Base-by-base conservation (phyloP, 257 asterid species). In the Lithospermum erythrorhizon region DNA sequence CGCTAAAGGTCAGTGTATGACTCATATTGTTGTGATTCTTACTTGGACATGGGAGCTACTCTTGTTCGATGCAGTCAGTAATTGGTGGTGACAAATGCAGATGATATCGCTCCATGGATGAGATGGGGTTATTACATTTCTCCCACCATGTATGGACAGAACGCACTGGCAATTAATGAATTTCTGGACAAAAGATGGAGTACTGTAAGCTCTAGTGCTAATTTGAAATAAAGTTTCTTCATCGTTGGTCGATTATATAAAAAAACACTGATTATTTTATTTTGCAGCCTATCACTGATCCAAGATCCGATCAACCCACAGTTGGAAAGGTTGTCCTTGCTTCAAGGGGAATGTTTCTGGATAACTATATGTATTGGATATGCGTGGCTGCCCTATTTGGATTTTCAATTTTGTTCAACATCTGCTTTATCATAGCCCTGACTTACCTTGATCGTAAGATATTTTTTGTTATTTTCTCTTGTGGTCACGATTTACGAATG, bases 291-390 rank as follows among this genome's bases (percentile, higher is more conserved):
- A 81, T 78, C 76, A 79, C 16, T 2, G 96, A 79, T 59, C 3
- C 61, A 0, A 79, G 84, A 62, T 82, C 78, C 78, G 1, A 78
- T 13, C 80, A 86, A 70, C 73, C 86, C 23, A 91, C 98, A 23
- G 95, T 88, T 20, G 98, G 98, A 10, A 80, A 75, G 79, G 95
- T 84, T 75, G 95, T 91, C 76, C 94, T 91, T 45, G 83, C 68
- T 69, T 51, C 81, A 62, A 86, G 97, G 83, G 95, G 97, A 67
- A 88, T 91, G 97, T 88, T 68, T 76, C 49, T 72, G 22, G 85
- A 83, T 65, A 95, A 88, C 21, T 68, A 83, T 61, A 79, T 79
- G 95, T 91, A 75, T 67, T 91, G 98, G 98, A 58, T 87, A 29
- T 91, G 95, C 55, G 68, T 91, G 24, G 30, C 67, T 72, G 97